Conservation (phyloP, 495 filamentous ascomycete species). For the Pseudoneurospora amorphoporcata region DNA sequence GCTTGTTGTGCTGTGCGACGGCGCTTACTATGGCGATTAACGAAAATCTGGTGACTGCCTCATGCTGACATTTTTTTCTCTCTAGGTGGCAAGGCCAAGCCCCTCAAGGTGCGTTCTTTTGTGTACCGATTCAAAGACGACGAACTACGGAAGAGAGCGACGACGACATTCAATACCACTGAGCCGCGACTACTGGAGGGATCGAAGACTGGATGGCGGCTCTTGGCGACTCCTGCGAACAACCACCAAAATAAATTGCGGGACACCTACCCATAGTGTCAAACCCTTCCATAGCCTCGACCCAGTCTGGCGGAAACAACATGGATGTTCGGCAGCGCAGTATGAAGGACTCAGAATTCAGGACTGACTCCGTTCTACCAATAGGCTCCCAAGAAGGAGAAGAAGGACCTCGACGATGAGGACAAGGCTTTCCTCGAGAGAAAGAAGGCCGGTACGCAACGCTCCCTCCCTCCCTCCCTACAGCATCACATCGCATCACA, state of each 20-base stretch:
- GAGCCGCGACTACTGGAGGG: not conserved
- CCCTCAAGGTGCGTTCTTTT: constrained; percentile 47
- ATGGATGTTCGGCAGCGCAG: not conserved
- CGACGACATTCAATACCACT: not conserved
- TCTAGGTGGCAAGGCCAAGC: constrained; percentile 75
- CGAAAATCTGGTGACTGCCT: not conserved
- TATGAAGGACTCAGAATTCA: not conserved
- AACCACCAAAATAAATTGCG: not conserved
- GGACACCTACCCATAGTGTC: not conserved
- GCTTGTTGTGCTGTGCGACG: not conserved
- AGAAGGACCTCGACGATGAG: constrained; percentile 67
- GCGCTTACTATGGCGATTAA: not conserved
- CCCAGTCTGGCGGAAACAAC: not conserved
- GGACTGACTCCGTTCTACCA: not conserved
- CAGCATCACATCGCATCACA: not conserved
- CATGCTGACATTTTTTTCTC: not conserved
- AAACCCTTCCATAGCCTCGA: not conserved
- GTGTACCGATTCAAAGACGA: not conserved
- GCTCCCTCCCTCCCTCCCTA: not conserved
- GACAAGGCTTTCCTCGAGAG: constrained; percentile 66
- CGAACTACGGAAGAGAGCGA: not conserved
- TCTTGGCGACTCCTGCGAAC: not conserved
- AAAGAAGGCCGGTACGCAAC: constrained; percentile 56
- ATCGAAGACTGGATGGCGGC: not conserved
- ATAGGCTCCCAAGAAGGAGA: constrained; percentile 58